phyloP scores from a whole-genome alignment of 208 protist genomes.

The Leishmania braziliensis region DNA sequence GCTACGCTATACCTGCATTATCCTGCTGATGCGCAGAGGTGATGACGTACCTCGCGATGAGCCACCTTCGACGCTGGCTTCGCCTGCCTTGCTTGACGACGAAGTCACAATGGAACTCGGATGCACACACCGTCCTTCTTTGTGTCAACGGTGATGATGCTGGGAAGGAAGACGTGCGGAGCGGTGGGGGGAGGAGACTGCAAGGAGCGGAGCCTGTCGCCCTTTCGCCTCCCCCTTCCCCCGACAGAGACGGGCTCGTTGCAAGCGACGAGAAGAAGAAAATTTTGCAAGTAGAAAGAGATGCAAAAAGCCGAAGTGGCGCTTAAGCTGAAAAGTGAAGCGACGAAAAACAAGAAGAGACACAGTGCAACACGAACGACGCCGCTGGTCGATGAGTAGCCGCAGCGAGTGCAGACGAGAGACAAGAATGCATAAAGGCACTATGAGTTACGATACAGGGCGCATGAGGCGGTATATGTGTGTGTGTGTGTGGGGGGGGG shows the following conservation, averaged over 20 bases:
- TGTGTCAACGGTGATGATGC: not conserved
- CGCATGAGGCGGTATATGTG: not conserved
- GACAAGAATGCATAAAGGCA: constrained; percentile 3
- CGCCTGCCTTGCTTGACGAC: not conserved
- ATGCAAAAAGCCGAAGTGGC: not conserved
- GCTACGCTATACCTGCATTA: not conserved
- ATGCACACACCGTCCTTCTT: not conserved
- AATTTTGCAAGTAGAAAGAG: not conserved
- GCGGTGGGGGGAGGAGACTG: not conserved
- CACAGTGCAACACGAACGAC: not conserved
- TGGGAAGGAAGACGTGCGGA: not conserved
- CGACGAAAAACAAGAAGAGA: not conserved
- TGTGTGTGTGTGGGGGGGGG: not conserved
- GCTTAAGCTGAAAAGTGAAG: too few relatives aligned
- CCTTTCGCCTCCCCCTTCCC: not conserved
- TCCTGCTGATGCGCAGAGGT: not conserved
- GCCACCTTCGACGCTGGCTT: not conserved
- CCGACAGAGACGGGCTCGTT: not conserved
- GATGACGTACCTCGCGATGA: not conserved
- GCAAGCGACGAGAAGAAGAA: not conserved
- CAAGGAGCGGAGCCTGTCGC: not conserved
- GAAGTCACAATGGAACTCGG: not conserved
- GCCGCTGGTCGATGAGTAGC: not conserved
- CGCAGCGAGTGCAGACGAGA: not conserved
- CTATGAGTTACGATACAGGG: not conserved